Evolutionary conservation across 2,329 filamentous ascomycete genomes (phyloP).

Genomic region (Emmonsiellopsis sp.): DNA sequence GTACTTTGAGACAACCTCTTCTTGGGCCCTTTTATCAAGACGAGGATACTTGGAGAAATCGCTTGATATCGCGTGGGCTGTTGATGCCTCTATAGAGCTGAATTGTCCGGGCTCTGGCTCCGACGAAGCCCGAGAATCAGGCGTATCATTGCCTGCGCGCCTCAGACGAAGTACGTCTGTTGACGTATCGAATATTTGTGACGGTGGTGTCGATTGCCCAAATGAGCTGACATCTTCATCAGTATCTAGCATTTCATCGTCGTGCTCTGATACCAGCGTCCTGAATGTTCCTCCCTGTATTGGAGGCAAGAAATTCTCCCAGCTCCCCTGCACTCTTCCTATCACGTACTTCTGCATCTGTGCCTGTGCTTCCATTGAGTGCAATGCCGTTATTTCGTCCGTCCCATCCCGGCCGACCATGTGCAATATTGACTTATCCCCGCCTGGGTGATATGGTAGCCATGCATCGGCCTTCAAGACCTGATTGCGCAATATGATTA

Average conservation of each 20-base stretch:
- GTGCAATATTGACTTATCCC: slow-evolving; percentile 78
- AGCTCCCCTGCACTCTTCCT: slow-evolving; percentile 67
- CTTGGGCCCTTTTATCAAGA: slow-evolving; percentile 63
- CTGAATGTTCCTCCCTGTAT: slow-evolving; percentile 81
- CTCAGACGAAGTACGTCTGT: too few species aligned
- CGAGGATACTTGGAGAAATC: slow-evolving; percentile 73
- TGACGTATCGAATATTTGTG: too few species aligned
- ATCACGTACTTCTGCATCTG: slow-evolving; percentile 77
- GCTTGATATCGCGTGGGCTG: slow-evolving; percentile 61
- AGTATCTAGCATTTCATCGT: slow-evolving; percentile 29
- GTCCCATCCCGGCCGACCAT: slow-evolving; percentile 92
- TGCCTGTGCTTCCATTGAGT: slow-evolving; percentile 65
- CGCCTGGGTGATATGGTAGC: slow-evolving; percentile 83
- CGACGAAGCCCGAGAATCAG: too few species aligned
- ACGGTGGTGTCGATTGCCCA: too few species aligned
- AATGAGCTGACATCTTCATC: slow-evolving; percentile 8
- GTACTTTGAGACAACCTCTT: slow-evolving; percentile 68
- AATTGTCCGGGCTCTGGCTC: slow-evolving; percentile 13
- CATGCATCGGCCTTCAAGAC: slow-evolving; percentile 84
- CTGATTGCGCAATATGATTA: slow-evolving; percentile 70
- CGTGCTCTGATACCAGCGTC: slow-evolving; percentile 36
- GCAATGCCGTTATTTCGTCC: slow-evolving; percentile 88
- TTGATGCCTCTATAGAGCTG: slow-evolving; percentile 58
- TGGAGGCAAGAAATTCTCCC: slow-evolving; percentile 80
- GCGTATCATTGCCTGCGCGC: too few species aligned